These are phyloP conservation scores for Arthroderma sp. DNA, from an alignment of 2,329 filamentous ascomycete genomes.

Conservation along the genomic window DNA sequence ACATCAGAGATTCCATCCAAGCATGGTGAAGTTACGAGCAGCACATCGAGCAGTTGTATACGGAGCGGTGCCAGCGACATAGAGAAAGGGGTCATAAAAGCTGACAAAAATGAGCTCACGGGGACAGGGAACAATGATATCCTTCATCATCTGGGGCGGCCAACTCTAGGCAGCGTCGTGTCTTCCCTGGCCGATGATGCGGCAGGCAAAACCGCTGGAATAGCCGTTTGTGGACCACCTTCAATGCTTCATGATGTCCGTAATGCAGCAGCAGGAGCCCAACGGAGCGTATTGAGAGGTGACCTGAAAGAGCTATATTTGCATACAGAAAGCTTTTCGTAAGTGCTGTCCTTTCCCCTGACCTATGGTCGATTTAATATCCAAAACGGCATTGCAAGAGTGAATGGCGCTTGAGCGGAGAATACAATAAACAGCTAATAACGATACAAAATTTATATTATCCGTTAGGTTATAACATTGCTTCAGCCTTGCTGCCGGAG, in stretches of 20 bases:
- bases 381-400: no score
- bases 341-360: no score
- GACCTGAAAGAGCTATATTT: constrained; percentile 32
- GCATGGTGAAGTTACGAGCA: background rate
- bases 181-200: constrained; percentile 6
- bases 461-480: no score
- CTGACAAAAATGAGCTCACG: background rate
- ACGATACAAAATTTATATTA: no score
- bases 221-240: constrained; percentile 31
- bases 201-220: constrained; percentile 16
- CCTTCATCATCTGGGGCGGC: constrained; percentile 19
- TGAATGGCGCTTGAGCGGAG: no score
- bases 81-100: background rate
- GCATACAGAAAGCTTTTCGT: constrained; percentile 40
- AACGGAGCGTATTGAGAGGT: constrained; percentile 27
- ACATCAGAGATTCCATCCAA: background rate
- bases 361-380: constrained; percentile 22
- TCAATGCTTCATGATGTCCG: constrained; percentile 40
- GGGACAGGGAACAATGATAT: background rate
- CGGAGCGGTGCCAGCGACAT: background rate
- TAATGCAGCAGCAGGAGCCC: constrained; percentile 36
- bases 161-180: constrained; percentile 22
- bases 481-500: no score
- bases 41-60: background rate
- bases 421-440: no score